Evolutionary conservation across 305 asterid genomes (phyloP).

Genomic region (Euphrasia arctica): DNA sequence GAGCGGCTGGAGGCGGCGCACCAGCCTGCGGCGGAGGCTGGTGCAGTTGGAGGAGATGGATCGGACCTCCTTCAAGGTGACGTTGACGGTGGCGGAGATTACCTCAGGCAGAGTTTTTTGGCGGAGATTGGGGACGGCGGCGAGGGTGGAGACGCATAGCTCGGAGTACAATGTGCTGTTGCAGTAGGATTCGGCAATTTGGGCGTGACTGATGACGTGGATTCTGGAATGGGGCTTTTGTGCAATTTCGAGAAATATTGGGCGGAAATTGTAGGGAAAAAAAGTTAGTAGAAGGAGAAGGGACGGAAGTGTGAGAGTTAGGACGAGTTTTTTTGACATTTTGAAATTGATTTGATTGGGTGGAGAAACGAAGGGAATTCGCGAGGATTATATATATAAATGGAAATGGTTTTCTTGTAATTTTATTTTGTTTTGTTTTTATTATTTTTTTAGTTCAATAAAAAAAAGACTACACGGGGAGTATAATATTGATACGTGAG

Average conservation of each 20-base stretch:
- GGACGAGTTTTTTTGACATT: slow-evolving; percentile 26
- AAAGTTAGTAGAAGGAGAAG: slow-evolving; percentile 31
- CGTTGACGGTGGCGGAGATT: slow-evolving; percentile 62
- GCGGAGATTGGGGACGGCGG: slow-evolving; percentile 53
- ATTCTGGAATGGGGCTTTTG: slow-evolving; percentile 24
- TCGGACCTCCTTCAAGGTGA: slow-evolving; percentile 59
- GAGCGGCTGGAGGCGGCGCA: slow-evolving; percentile 39
- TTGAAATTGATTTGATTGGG: slow-evolving; percentile 16
- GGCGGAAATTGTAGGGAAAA: slow-evolving; percentile 25
- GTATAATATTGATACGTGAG: slow-evolving; percentile 5
- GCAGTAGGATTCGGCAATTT: slow-evolving; percentile 55
- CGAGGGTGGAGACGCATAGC: slow-evolving; percentile 70
- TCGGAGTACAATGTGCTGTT: slow-evolving; percentile 61
- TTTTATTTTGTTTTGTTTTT: neutral
- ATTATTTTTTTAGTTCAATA: neutral
- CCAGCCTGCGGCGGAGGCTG: slow-evolving; percentile 50
- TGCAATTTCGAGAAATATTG: slow-evolving; percentile 9
- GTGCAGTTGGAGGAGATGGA: slow-evolving; percentile 49
- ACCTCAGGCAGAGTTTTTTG: slow-evolving; percentile 61
- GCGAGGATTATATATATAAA: slow-evolving; percentile 25
- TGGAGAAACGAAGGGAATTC: slow-evolving; percentile 5
- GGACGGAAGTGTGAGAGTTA: slow-evolving; percentile 29
- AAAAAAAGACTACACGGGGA: too few relatives aligned
- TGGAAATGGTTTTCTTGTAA: neutral
- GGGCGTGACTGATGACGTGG: slow-evolving; percentile 47